These are phyloP conservation scores for Ambrosia trifida DNA, from an alignment of 129 eudicot genomes.

Conservation along the genomic window DNA sequence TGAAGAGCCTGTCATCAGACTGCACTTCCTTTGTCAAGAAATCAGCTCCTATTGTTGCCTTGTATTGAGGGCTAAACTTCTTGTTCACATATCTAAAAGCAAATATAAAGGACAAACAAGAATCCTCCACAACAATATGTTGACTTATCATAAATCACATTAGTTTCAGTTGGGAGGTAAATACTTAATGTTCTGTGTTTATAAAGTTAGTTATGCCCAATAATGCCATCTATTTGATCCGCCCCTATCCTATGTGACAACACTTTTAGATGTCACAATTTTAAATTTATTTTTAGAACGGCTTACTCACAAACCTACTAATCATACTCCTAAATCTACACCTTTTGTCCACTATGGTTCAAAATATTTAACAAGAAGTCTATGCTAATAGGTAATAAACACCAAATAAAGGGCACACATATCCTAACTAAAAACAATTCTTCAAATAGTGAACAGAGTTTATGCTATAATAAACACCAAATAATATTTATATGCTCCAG, in stretches of 20 bases:
- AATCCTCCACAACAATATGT: constrained; percentile 6
- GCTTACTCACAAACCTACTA: too few relatives aligned
- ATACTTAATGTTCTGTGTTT: too few relatives aligned
- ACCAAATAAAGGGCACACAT: too few relatives aligned
- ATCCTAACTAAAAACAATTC: too few relatives aligned
- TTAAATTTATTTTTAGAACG: background rate
- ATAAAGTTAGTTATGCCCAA: background rate
- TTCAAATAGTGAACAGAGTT: background rate
- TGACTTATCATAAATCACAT: background rate
- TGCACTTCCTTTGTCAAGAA: constrained; percentile 98
- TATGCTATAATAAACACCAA: constrained; percentile 11
- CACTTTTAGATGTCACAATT: background rate
- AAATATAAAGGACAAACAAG: constrained; percentile 45
- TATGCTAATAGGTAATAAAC: too few relatives aligned
- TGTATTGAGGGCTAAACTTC: constrained; percentile 96
- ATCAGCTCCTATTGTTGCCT: constrained; percentile 99
- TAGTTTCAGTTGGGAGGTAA: background rate
- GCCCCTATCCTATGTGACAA: too few relatives aligned
- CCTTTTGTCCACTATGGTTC: too few relatives aligned
- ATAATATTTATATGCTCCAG: background rate
- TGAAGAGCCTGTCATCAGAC: constrained; percentile 95
- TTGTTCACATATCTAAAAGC: constrained; percentile 80
- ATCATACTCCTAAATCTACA: too few relatives aligned
- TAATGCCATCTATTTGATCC: too few relatives aligned
- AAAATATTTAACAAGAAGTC: too few relatives aligned